These are phyloP conservation scores for Phytophthora pini DNA, from an alignment of 352 stramenopile species.

Conservation along the genomic window DNA sequence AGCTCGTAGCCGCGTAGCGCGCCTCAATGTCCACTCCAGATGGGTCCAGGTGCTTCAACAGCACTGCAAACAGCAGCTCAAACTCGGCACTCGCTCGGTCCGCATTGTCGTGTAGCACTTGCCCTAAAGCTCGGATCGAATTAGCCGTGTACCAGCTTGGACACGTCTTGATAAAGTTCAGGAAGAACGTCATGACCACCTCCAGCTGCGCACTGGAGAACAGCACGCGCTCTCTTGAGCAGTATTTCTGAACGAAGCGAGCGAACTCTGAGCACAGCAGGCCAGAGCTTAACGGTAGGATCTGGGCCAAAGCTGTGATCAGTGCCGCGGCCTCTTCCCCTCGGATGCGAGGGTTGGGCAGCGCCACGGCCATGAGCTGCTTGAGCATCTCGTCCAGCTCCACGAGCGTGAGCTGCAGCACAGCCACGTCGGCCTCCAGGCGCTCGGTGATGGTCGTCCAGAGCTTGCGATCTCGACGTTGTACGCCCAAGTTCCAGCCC, in stretches of 20 bases:
- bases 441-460: conserved; percentile 62
- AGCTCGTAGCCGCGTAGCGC: conserved; percentile 86
- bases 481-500: conserved; percentile 64
- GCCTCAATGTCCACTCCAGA: conserved; percentile 85
- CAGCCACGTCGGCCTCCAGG: conserved; percentile 61
- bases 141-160: conserved; percentile 77
- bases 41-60: conserved; percentile 79
- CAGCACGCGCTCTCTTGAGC: conserved; percentile 72
- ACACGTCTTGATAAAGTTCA: conserved; percentile 80
- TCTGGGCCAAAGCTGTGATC: conserved; percentile 57
- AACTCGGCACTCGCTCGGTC: conserved; percentile 69
- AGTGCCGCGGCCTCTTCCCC: conserved; percentile 73
- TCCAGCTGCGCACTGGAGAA: conserved; percentile 65
- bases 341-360: conserved; percentile 75
- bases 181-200: conserved; percentile 73
- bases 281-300: conserved; percentile 72
- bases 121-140: conserved; percentile 71
- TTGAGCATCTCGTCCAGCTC: conserved; percentile 85
- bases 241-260: conserved; percentile 83
- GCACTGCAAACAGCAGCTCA: conserved; percentile 70
- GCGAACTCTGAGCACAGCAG: conserved; percentile 82
- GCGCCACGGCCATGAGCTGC: conserved; percentile 59
- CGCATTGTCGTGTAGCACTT: conserved; percentile 83
- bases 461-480: conserved; percentile 73
- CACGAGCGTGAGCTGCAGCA: conserved; percentile 70